Evolutionary conservation across 768 basidiomycete genomes (phyloP), one percentile per base, ranked within the genome.

Genomic region (Cantharellus anzutake): DNA sequence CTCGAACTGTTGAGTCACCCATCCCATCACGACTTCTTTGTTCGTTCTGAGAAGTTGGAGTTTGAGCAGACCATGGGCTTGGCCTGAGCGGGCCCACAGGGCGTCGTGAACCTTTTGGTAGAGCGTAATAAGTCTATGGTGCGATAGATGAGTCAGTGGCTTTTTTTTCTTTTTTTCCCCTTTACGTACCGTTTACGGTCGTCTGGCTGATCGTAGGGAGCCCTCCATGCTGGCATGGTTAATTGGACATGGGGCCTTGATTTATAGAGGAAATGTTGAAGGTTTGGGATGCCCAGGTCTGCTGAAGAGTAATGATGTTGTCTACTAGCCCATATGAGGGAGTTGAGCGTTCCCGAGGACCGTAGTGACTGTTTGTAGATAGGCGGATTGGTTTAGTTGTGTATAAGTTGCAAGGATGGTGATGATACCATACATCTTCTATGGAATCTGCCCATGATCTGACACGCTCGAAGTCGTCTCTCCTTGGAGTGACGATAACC

Each of bases 211-310:
- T 83, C 80, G 65, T 96, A 94, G 3, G 86, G 86, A 16, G 86
- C 87, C 67, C 92, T 89, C 69, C 84, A 93, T n/a, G 70, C 68
- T 2, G 96, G 92, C 63, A 76, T 71, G 0, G 93, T 96, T 41
- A 94, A 77, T 68, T 99, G 96, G 20, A 99, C 92, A 65, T 88
- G 80, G 4, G 79, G 73, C 7, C 89, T 77, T 5, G 87, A 89
- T 72, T 97, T 97, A 75, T 97, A 98, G 55, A 97, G 72, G 67
- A 97, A 99, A 69, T 99, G 96, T 39, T 88, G 80, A 38, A 98
- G 71, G 2, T 92, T 92, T 2, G 90, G 90, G 63, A 94, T 83
- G n/a, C 80, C 80, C 5, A 97, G 71, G 59, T 86, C 83, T 2
- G 81, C 80, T 59, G 83, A 78, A 4, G 78, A 75, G 65, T 87